phyloP scores from a whole-genome alignment of 2,329 filamentous ascomycete species.

The Clarireedia hainanense region DNA sequence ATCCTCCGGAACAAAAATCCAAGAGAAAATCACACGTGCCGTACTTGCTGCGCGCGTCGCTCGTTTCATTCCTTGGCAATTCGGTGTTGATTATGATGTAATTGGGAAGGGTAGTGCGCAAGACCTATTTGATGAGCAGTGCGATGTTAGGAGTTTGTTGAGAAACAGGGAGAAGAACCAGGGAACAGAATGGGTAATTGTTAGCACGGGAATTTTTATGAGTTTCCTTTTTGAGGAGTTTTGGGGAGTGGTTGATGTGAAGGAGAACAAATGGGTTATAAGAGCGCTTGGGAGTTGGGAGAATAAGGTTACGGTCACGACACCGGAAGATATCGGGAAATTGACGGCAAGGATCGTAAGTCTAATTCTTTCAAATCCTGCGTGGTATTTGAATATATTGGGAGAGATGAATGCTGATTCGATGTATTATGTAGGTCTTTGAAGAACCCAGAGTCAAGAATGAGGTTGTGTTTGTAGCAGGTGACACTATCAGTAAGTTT shows the following conservation, averaged over 20 bases:
- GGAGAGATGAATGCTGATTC: not conserved
- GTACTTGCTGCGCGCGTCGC: conserved; percentile 41
- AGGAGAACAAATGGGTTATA: conserved; percentile 36
- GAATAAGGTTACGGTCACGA: conserved; percentile 54
- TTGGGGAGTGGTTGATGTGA: conserved; percentile 55
- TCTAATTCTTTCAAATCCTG: not conserved
- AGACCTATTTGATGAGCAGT: conserved; percentile 61
- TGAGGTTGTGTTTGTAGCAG: conserved; percentile 47
- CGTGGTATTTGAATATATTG: too few relatives aligned
- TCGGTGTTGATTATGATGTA: conserved; percentile 62
- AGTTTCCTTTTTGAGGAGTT: conserved; percentile 52
- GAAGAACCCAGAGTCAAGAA: conserved; percentile 29
- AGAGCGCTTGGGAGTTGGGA: conserved; percentile 54
- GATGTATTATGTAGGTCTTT: conserved; percentile 18
- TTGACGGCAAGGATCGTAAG: conserved; percentile 36
- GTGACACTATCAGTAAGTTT: conserved; percentile 46
- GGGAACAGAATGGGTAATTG: conserved; percentile 50
- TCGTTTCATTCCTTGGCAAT: conserved; percentile 65
- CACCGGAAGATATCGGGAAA: conserved; percentile 54
- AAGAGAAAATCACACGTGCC: conserved; percentile 49
- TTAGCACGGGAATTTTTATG: conserved; percentile 64
- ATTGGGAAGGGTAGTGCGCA: conserved; percentile 52
- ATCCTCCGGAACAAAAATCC: conserved; percentile 43
- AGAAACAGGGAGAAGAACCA: conserved; percentile 32
- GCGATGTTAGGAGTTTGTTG: conserved; percentile 47